These are phyloP conservation scores for Chlamydomonas schloesseri DNA, from an alignment of 139 green algal genomes.

Conservation along the genomic window DNA sequence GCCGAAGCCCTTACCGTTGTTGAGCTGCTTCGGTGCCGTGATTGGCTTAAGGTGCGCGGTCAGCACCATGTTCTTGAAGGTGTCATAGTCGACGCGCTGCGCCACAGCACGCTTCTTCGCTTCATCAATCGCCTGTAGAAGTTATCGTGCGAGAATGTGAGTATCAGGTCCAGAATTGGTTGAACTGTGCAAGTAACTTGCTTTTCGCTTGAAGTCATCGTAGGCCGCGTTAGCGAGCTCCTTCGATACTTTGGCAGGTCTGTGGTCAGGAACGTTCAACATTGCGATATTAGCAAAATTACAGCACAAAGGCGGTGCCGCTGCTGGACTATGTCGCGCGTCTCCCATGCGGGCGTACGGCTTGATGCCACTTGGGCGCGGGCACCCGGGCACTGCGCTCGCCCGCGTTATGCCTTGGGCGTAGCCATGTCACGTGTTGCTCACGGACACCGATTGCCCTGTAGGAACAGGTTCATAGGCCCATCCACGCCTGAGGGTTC, in stretches of 20 bases:
- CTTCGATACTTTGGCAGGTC: conserved; percentile 35
- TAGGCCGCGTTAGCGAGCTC: conserved; percentile 42
- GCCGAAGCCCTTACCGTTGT: not conserved
- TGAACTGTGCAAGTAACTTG: not conserved
- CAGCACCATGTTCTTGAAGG: conserved; percentile 82
- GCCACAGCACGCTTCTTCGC: conserved; percentile 75
- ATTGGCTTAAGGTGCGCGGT: conserved; percentile 63
- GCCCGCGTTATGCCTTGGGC: too few relatives aligned
- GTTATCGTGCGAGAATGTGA: not conserved
- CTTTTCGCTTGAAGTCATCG: conserved; percentile 64
- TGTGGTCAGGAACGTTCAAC: too few relatives aligned
- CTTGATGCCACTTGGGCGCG: too few relatives aligned
- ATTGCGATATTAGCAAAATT: too few relatives aligned
- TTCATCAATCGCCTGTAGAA: conserved; percentile 54
- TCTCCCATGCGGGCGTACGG: too few relatives aligned
- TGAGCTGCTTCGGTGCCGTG: conserved; percentile 21
- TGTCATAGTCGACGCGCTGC: conserved; percentile 79
- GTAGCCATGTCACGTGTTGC: too few relatives aligned
- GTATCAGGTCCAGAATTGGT: not conserved
- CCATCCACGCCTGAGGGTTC: too few relatives aligned
- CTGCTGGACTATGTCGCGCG: too few relatives aligned
- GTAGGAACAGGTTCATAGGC: too few relatives aligned
- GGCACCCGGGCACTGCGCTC: too few relatives aligned
- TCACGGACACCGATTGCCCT: too few relatives aligned
- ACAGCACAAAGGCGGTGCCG: too few relatives aligned